These are phyloP conservation scores for Cladophialophora carrionii DNA, from an alignment of 2,329 filamentous ascomycete species.

Conservation along the genomic window DNA sequence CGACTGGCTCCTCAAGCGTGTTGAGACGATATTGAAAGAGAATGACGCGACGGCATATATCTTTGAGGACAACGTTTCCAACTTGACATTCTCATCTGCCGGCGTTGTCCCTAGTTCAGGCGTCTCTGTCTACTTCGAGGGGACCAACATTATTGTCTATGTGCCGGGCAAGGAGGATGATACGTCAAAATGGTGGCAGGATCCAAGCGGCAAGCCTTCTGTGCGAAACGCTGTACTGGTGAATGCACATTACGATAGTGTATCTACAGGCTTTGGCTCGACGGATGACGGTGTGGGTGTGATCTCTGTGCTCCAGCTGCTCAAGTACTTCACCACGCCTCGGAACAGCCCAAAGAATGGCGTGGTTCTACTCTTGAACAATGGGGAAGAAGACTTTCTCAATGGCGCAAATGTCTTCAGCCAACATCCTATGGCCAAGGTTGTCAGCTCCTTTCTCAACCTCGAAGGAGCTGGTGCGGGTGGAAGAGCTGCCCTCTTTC, in stretches of 20 bases:
- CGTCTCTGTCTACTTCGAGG: conserved; percentile 78
- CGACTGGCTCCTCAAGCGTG: conserved; percentile 71
- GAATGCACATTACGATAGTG: conserved; percentile 93
- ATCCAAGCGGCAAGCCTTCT: conserved; percentile 53
- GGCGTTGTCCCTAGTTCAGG: conserved; percentile 45
- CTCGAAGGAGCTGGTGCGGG: conserved; percentile 93
- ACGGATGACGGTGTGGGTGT: conserved; percentile 94
- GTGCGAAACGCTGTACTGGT: conserved; percentile 79
- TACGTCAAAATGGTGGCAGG: conserved; percentile 72
- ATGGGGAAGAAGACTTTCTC: conserved; percentile 90
- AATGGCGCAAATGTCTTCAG: conserved; percentile 85
- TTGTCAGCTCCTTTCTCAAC: conserved; percentile 88
- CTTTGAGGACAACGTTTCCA: conserved; percentile 78
- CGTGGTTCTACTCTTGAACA: conserved; percentile 85
- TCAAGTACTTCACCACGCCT: conserved; percentile 79
- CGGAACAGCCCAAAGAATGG: conserved; percentile 76
- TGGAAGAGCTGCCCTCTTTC: conserved; percentile 82
- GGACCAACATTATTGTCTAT: conserved; percentile 89
- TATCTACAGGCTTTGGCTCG: conserved; percentile 87
- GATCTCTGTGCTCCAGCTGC: conserved; percentile 79
- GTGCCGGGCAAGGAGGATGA: conserved; percentile 80
- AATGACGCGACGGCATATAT: conserved; percentile 63
- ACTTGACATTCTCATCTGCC: conserved; percentile 69
- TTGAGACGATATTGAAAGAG: conserved; percentile 68
- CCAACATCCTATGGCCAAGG: conserved; percentile 76